Base-by-base conservation (phyloP, 2,329 filamentous ascomycete genomes). In the Fonsecaea monophora region DNA sequence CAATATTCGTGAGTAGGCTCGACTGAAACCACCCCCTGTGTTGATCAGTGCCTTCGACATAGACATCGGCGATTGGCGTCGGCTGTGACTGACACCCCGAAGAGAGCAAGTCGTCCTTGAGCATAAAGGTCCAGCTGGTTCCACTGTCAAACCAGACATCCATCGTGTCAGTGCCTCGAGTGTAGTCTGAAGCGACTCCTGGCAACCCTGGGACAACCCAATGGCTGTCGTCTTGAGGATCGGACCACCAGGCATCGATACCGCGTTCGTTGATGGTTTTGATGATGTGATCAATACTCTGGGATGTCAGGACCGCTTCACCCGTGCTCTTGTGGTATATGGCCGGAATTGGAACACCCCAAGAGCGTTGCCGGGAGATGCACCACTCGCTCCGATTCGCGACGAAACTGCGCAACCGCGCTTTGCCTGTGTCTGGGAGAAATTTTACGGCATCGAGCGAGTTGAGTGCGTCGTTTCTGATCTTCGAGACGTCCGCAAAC, bases 91-190 rank as follows among this genome's bases (percentile, higher is more conserved):
- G 32, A 78, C 77, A 2, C 71, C 68, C 64, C 77, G 37, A 34
- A 15, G 77, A 3, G 72, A 67, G 64, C 77, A 54, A 13, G 10
- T 53, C 25, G 34, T 62, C 35, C n/a, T 64, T 38, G n/a, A 65
- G 56, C 40, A 86, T 79, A 40, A 81, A 80, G 1, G 86, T 90
- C 95, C 95, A 99, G 75, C 92, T 97, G 58, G 91, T 97, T 5
- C 95, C 95, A 71, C 95, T 98, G 77, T 99, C 95, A 73, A 99
- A 99, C 95, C 95, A 99, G 9, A 99, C 95, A 77, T 99, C 95
- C 95, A 99, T 99, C 0, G 95, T 99, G 75, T 99, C 95, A 53
- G 84, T 91, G 13, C 94, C 94, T 69, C 95, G 90, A 56, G 86
- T 72, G 58, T 35, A 76, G 74, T 8, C 82, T 82, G 54, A 74